Base-by-base conservation (phyloP, 2,329 filamentous ascomycete species). In the Phoma herbarum region DNA sequence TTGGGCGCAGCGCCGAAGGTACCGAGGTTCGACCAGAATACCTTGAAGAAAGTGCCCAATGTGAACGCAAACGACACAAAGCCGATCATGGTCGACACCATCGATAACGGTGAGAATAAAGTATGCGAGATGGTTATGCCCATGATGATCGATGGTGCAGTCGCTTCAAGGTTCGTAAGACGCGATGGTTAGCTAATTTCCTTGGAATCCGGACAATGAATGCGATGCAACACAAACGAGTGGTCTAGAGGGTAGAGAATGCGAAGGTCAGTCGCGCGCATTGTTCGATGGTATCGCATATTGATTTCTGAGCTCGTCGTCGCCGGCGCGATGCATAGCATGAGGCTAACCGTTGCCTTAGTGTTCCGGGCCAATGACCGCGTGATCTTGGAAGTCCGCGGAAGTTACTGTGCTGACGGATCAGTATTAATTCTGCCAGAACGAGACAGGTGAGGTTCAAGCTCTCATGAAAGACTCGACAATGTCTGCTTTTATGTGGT, bases 61-160 rank as follows among this genome's bases (percentile, higher is more conserved):
- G 79, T 81, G 68, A 81, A 80, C 29, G 75, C 75, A 48, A 81
- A 81, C 35, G 73, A 76, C 26, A 81, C 69, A 58, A 81, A 76
- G 47, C 79, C 79, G 28, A 80, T 77, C 29, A 76, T 66, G 29
- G 65, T 75, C 23, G 68, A 74, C 26, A 72, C 67, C 22, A 80
- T 46, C 12, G 74, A 75, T 26, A 80, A 60, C 2, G 78, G 76
- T 3, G 75, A 64, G 23, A 76, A 68, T 3, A 64, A 64, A 9
- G 57, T 54, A 37, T 70, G 63, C 3, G 67, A 69, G 23, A 69
- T 43, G 14, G 62, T 66, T 12, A 66, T 50, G 18, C 68, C 64
- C 66, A 70, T 72, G n/a, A 23, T 55, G 46, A 11, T 39, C 23
- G 14, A 39, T 20, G 6, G 2, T 35, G 31, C 16, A 8, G 31